Evolutionary conservation across 148 eudicot species (phyloP).

Genomic region (Rheum nobile): DNA sequence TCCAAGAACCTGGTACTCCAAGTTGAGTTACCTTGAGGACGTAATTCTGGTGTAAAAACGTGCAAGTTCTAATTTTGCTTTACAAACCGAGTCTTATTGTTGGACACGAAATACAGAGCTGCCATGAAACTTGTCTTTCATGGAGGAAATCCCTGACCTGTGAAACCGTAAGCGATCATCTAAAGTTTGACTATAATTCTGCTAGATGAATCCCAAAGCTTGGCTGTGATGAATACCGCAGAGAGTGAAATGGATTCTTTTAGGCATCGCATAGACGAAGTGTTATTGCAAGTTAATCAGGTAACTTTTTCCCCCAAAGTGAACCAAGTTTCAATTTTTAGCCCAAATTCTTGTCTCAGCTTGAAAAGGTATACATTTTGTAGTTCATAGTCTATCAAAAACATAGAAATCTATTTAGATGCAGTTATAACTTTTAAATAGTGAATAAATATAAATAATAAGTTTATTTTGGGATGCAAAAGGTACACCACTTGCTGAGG

Average conservation of each 20-base stretch:
- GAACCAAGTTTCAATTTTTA: not conserved
- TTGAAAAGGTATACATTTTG: not conserved
- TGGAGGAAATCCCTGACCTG: not conserved
- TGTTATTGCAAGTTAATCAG: constrained; percentile 2
- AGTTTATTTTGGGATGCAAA: not conserved
- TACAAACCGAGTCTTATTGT: not conserved
- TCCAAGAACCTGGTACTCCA: not conserved
- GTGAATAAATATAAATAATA: not conserved
- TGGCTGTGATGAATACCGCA: not conserved
- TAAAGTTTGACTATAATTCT: not conserved
- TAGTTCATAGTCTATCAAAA: not conserved
- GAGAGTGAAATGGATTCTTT: constrained; percentile 2
- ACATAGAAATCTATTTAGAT: not conserved
- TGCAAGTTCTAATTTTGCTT: not conserved
- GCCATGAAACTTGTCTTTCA: not conserved
- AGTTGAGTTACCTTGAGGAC: not conserved
- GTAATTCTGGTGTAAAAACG: not conserved
- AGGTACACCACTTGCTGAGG: not conserved
- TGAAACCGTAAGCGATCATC: not conserved
- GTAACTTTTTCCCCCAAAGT: not conserved
- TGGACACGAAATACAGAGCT: too few species aligned
- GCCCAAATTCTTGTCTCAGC: not conserved
- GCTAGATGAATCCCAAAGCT: not conserved
- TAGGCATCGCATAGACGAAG: constrained; percentile 3
- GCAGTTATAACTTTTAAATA: not conserved